These are phyloP conservation scores for Arthrobotrys conoides DNA, from an alignment of 2,329 filamentous ascomycete species.

Conservation along the genomic window DNA sequence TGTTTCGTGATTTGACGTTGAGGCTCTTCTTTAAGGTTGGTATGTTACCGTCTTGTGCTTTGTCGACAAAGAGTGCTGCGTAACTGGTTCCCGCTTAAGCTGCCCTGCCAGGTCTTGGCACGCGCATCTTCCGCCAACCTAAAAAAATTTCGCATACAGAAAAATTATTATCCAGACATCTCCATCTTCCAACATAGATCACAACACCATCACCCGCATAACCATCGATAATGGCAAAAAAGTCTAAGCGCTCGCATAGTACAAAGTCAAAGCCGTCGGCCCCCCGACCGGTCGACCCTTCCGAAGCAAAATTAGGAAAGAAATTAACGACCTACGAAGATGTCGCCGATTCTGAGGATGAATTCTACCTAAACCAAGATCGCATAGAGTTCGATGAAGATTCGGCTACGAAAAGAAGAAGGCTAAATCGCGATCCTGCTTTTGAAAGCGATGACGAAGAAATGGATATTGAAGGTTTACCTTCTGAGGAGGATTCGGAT, in stretches of 20 bases:
- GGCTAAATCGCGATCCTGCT: conserved; percentile 70
- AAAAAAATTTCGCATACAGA: conserved; percentile 5
- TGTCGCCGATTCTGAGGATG: conserved; percentile 93
- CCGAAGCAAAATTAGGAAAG: conserved; percentile 75
- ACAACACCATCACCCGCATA: conserved; percentile 38
- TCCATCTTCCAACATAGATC: not conserved
- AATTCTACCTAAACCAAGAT: conserved; percentile 89
- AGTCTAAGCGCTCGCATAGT: conserved; percentile 77
- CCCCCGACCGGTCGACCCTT: conserved; percentile 72
- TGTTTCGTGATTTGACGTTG: conserved; percentile 2
- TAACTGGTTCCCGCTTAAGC: conserved; percentile 14
- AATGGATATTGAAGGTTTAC: conserved; percentile 62
- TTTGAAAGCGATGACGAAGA: conserved; percentile 64
- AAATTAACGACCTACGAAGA: conserved; percentile 72
- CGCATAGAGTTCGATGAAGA: conserved; percentile 87
- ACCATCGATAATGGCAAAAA: conserved; percentile 72
- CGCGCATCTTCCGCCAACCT: conserved; percentile 1
- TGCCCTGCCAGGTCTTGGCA: conserved; percentile 24
- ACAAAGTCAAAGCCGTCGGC: conserved; percentile 67
- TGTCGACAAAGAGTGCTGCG: conserved; percentile 16
- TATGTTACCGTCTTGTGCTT: not conserved
- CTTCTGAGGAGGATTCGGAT: conserved; percentile 64
- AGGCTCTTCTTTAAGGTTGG: conserved; percentile 14
- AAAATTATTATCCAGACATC: conserved; percentile 14
- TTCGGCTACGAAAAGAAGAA: conserved; percentile 80